Evolutionary conservation across 225 moss, liverwort and hornwort genomes (phyloP).

Genomic region (Asterella californica): DNA sequence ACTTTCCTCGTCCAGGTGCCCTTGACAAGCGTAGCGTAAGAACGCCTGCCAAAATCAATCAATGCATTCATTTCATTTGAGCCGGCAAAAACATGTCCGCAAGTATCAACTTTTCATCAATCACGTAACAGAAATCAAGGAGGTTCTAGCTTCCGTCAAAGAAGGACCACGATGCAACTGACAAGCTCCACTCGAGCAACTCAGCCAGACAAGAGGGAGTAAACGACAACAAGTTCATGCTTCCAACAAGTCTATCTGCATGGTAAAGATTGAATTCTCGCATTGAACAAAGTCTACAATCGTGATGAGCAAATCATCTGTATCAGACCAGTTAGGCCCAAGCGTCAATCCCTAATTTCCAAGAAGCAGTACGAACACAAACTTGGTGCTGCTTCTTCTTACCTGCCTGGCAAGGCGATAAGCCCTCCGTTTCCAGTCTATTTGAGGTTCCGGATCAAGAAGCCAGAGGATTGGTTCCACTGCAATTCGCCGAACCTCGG

Average conservation of each 20-base stretch:
- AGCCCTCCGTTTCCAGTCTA: conserved; percentile 11
- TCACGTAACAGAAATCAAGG: too few relatives aligned
- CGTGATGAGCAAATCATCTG: too few relatives aligned
- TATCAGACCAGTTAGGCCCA: too few relatives aligned
- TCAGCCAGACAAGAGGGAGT: too few relatives aligned
- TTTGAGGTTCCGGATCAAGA: conserved; percentile 4
- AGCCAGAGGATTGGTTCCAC: conserved; percentile 23
- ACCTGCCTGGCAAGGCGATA: conserved; percentile 27
- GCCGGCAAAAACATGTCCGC: neutral
- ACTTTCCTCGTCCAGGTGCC: conserved; percentile 16
- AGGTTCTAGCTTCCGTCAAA: neutral
- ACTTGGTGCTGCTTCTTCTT: neutral
- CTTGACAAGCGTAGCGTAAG: conserved; percentile 14
- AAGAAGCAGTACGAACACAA: neutral
- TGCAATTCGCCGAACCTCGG: conserved; percentile 1
- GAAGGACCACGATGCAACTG: neutral
- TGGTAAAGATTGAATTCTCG: too few relatives aligned
- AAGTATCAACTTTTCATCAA: too few relatives aligned
- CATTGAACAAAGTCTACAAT: too few relatives aligned
- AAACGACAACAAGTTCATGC: too few relatives aligned
- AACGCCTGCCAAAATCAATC: conserved; percentile 3
- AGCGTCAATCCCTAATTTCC: neutral
- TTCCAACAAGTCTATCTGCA: too few relatives aligned
- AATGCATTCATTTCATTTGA: neutral
- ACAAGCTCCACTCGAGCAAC: neutral